A percentile compares a stretch with the other conserved stretches of the same genome.
Conservation (phyloP, 139 green algal genomes). For the Yamagishiella unicocca region DNA sequence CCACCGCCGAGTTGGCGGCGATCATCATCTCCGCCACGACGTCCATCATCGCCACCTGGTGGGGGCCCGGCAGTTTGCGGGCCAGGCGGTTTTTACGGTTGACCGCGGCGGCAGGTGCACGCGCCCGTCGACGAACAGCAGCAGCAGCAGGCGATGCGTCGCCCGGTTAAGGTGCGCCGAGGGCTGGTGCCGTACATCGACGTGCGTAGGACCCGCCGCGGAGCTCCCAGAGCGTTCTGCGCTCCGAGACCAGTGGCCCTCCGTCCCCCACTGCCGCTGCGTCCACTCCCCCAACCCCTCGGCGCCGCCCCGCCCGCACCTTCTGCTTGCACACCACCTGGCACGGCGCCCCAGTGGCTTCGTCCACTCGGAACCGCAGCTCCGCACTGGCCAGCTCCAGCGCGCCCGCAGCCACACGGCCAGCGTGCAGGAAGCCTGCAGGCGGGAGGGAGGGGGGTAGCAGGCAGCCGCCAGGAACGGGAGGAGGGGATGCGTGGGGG, state of each 20-base stretch:
- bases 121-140: too few relatives aligned
- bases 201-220: too few relatives aligned
- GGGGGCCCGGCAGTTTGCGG: neutral
- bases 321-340: slow-evolving; percentile 40
- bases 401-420: slow-evolving; percentile 49
- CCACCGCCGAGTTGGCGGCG: slow-evolving; percentile 69
- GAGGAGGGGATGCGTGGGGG: neutral
- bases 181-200: too few relatives aligned
- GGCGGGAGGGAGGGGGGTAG: neutral
- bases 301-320: neutral
- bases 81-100: too few relatives aligned
- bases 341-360: neutral
- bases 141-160: too few relatives aligned
- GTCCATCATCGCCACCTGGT: slow-evolving; percentile 69
- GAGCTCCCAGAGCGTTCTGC: too few relatives aligned
- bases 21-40: slow-evolving; percentile 77
- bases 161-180: too few relatives aligned
- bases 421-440: slow-evolving; percentile 39
- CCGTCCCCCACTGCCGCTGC: too few relatives aligned
- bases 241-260: too few relatives aligned
- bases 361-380: slow-evolving; percentile 66
- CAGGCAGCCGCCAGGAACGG: neutral
- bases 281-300: neutral
- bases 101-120: too few relatives aligned
- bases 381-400: slow-evolving; percentile 73